These are phyloP conservation scores for Pseudozyma tsukubaensis DNA, from an alignment of 1,284 basidiomycete species.

Conservation along the genomic window DNA sequence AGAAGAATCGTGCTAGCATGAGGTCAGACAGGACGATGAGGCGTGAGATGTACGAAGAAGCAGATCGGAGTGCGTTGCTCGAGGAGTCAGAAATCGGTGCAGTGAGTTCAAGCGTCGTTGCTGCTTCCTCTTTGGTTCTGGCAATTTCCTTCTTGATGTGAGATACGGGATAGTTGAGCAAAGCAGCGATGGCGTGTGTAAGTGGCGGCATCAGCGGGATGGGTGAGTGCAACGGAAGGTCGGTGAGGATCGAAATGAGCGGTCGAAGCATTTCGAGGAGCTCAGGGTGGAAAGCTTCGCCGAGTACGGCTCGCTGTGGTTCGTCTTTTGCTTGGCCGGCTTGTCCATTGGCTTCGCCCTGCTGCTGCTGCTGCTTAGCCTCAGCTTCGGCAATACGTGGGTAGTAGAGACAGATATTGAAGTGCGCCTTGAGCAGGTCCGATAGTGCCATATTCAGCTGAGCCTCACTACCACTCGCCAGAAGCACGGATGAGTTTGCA, in stretches of 20 bases:
- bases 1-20: constrained; percentile 43
- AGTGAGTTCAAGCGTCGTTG: constrained; percentile 1
- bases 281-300: constrained; percentile 45
- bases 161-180: constrained; percentile 57
- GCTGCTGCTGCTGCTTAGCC: constrained; percentile 19
- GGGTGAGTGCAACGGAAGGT: constrained; percentile 22
- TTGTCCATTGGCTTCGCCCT: background rate
- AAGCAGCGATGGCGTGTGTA: constrained; percentile 58
- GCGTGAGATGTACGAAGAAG: constrained; percentile 27
- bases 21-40: constrained; percentile 36
- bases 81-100: constrained; percentile 29
- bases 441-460: constrained; percentile 50
- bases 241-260: constrained; percentile 41
- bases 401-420: constrained; percentile 63
- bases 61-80: constrained; percentile 16
- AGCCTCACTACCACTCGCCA: constrained; percentile 32
- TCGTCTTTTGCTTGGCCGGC: background rate
- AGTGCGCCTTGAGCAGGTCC: constrained; percentile 59
- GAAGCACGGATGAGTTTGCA: constrained; percentile 15
- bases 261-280: constrained; percentile 50
- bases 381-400: constrained; percentile 46
- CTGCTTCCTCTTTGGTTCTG: background rate
- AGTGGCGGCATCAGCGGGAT: constrained; percentile 53
- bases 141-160: constrained; percentile 28
- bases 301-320: constrained; percentile 18